phyloP scores from a whole-genome alignment of 257 asterid genomes.

The Leptodermis oblonga region DNA sequence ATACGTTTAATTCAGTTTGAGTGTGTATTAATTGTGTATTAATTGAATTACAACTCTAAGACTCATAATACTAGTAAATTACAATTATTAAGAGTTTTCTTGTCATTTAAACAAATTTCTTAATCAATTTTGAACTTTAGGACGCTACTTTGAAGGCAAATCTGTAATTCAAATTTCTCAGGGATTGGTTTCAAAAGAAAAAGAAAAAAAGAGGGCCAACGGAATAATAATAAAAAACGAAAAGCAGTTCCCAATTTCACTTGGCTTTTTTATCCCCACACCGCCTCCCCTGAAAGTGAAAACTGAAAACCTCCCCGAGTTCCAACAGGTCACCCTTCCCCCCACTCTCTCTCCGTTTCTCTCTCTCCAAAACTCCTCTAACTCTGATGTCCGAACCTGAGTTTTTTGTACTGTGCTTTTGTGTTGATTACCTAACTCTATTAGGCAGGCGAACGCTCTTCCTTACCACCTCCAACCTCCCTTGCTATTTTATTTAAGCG shows the following conservation, averaged over 20 bases:
- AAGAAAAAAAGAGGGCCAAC: neutral
- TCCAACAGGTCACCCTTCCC: neutral
- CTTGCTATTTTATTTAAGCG: constrained; percentile 5
- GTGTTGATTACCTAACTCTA: constrained; percentile 26
- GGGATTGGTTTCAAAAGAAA: neutral
- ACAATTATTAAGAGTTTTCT: no score
- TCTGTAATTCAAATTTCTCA: no score
- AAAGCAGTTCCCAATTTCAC: neutral
- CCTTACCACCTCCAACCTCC: neutral
- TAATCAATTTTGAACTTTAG: no score
- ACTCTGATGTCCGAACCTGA: neutral
- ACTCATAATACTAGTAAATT: no score
- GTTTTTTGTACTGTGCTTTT: constrained; percentile 7
- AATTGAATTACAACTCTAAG: no score
- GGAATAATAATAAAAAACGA: neutral
- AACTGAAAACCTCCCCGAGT: neutral
- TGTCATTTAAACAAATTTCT: no score
- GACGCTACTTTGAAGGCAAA: no score
- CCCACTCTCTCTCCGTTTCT: neutral
- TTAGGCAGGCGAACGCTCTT: neutral
- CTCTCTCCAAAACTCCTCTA: neutral
- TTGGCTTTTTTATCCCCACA: constrained; percentile 12
- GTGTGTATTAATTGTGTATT: no score
- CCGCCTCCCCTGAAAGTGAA: neutral
- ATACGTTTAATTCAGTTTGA: no score